Conservation (phyloP, 2,329 filamentous ascomycete genomes). For the Aspergillus felis region DNA sequence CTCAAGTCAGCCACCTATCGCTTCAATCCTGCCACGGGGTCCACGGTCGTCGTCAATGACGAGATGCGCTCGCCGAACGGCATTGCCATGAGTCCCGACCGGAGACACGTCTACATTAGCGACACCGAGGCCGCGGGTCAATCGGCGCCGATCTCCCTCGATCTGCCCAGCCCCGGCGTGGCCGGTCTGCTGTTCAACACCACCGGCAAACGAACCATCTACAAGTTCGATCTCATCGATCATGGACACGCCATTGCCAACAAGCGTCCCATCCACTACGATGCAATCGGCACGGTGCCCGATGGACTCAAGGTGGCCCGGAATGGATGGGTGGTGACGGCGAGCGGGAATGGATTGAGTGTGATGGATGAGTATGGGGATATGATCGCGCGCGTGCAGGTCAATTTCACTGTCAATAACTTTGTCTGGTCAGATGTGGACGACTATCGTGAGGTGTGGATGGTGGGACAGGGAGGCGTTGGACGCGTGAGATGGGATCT, state of each 20-base stretch:
- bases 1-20: conserved; percentile 1
- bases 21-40: conserved; percentile 1
- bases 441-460: conserved; percentile 2
- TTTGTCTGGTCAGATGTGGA: conserved; percentile 1
- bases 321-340: conserved; percentile 1
- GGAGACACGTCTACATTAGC: conserved; percentile 1
- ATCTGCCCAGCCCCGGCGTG: not conserved
- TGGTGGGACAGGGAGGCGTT: conserved; percentile 1
- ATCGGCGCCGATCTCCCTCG: not conserved
- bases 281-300: conserved; percentile 1
- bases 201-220: conserved; percentile 1
- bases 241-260: conserved; percentile 1
- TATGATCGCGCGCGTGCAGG: conserved; percentile 4
- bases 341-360: conserved; percentile 1
- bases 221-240: conserved; percentile 1
- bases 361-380: conserved; percentile 4
- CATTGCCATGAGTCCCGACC: conserved; percentile 1
- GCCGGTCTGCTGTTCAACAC: not conserved
- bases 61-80: conserved; percentile 3
- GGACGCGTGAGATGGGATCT: not conserved
- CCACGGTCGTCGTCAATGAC: not conserved
- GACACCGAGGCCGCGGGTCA: conserved; percentile 1
- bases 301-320: conserved; percentile 4
- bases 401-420: conserved; percentile 2
- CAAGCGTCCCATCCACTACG: conserved; percentile 1